phyloP scores from a whole-genome alignment of 139 green algal genomes.

The Auxenochlorella pyrenoidosa region DNA sequence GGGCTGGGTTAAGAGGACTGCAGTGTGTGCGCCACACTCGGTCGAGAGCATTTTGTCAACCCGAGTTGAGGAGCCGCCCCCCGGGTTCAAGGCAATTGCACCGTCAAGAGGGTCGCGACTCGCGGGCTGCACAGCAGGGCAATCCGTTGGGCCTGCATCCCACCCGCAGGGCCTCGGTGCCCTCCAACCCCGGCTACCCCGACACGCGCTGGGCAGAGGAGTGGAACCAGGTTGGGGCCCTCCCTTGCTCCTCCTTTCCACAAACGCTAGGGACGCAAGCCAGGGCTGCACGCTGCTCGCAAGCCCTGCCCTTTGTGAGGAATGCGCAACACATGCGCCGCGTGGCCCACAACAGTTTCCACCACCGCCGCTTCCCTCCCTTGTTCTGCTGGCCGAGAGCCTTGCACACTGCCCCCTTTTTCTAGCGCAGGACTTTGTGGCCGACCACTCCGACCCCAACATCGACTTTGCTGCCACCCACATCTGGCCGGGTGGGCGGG shows the following conservation, averaged over 20 bases:
- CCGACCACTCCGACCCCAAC: slow-evolving; percentile 33
- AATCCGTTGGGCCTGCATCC: neutral
- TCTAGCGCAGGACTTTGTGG: slow-evolving; percentile 44
- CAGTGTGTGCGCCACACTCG: neutral
- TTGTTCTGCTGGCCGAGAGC: neutral
- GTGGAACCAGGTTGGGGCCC: slow-evolving; percentile 13
- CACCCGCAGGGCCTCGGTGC: slow-evolving; percentile 15
- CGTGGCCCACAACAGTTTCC: no score
- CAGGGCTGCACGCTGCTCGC: no score
- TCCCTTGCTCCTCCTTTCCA: neutral
- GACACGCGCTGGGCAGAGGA: slow-evolving; percentile 30
- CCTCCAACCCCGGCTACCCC: slow-evolving; percentile 28
- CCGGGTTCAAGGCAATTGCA: no score
- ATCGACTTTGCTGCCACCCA: slow-evolving; percentile 62
- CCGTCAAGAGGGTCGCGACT: no score
- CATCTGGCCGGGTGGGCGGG: slow-evolving; percentile 43
- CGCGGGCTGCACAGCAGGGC: no score
- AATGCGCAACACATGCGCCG: no score
- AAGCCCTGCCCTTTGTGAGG: no score
- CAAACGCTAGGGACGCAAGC: no score
- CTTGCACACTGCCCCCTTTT: neutral
- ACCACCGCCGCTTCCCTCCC: no score
- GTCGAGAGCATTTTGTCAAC: no score
- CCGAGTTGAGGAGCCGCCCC: no score
- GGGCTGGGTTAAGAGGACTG: neutral